Conservation (phyloP, 2,329 filamentous ascomycete species). For the Diaporthe longicolla region DNA sequence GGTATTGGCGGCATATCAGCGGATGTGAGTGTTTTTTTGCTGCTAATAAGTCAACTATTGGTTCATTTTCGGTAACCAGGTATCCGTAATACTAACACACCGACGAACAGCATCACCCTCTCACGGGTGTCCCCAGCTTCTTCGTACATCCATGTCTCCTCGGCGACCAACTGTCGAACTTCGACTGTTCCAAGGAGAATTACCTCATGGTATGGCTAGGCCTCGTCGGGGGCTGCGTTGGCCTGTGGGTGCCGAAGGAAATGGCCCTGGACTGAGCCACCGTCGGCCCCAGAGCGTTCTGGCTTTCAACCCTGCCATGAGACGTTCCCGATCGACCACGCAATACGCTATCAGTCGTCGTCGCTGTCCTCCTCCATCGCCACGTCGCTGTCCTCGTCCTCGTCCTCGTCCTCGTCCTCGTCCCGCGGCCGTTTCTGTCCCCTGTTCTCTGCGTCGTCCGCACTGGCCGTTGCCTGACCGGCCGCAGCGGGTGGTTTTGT, state of each 20-base stretch:
- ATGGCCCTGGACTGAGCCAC: slow-evolving; percentile 64
- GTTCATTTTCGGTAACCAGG: slow-evolving; percentile 33
- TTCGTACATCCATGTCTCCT: slow-evolving; percentile 96
- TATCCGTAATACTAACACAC: slow-evolving; percentile 57
- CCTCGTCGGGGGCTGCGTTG: slow-evolving; percentile 84
- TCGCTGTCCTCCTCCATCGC: slow-evolving; percentile 79
- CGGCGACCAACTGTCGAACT: slow-evolving; percentile 81
- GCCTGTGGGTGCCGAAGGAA: slow-evolving; percentile 81
- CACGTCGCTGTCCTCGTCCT: slow-evolving; percentile 74
- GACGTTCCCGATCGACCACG: slow-evolving; percentile 8
- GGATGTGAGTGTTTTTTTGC: slow-evolving; percentile 71
- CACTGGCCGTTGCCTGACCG: slow-evolving; percentile 66
- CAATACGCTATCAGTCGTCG: slow-evolving; percentile 68
- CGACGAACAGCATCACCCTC: slow-evolving; percentile 81
- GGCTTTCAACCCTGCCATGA: slow-evolving; percentile 9
- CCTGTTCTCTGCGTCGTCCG: slow-evolving; percentile 67
- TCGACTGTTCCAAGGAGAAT: slow-evolving; percentile 72
- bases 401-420: slow-evolving; percentile 75
- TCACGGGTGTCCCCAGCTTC: slow-evolving; percentile 82
- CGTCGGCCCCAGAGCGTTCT: slow-evolving; percentile 1
- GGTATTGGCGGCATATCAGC: slow-evolving; percentile 81
- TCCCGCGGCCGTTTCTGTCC: slow-evolving; percentile 81
- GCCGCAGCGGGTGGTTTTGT: slow-evolving; percentile 63
- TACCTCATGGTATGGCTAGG: slow-evolving; percentile 94
- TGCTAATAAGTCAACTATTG: slow-evolving; percentile 50